Evolutionary conservation across 345 rosid species (phyloP).

Genomic region (Gossypium rotundifolium): DNA sequence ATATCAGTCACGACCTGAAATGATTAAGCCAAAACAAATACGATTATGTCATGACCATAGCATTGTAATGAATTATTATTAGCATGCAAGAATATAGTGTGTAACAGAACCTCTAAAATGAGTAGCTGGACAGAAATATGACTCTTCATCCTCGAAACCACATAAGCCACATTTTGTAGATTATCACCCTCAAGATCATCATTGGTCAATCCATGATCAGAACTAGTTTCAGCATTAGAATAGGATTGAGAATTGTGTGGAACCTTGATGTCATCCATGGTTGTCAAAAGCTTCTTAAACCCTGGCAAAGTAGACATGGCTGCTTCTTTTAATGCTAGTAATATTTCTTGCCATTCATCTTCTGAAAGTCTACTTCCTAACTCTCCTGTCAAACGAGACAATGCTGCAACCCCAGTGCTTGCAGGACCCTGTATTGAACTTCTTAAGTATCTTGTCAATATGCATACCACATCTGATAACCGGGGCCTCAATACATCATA

Average conservation of each 20-base stretch:
- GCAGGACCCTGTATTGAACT: slow-evolving; percentile 82
- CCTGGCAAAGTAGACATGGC: slow-evolving; percentile 55
- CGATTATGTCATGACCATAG: background rate
- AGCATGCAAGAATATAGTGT: background rate
- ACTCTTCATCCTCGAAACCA: slow-evolving; percentile 75
- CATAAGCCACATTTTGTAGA: slow-evolving; percentile 70
- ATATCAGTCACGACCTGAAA: slow-evolving; percentile 68
- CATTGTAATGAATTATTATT: background rate
- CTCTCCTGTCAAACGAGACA: slow-evolving; percentile 57
- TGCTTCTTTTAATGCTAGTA: slow-evolving; percentile 64
- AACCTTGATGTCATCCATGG: slow-evolving; percentile 56
- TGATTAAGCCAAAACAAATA: slow-evolving; percentile 9
- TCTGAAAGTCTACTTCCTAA: slow-evolving; percentile 53
- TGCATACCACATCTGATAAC: slow-evolving; percentile 49
- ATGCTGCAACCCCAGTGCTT: slow-evolving; percentile 65
- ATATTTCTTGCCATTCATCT: slow-evolving; percentile 70
- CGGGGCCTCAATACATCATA: slow-evolving; percentile 57
- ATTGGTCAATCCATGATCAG: slow-evolving; percentile 50
- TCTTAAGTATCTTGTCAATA: slow-evolving; percentile 64
- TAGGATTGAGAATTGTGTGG: slow-evolving; percentile 26
- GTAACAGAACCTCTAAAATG: slow-evolving; percentile 51
- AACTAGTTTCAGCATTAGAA: slow-evolving; percentile 45
- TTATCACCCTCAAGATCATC: slow-evolving; percentile 71
- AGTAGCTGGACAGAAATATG: slow-evolving; percentile 75
- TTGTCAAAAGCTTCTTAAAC: slow-evolving; percentile 65